These are phyloP conservation scores for Plectosphaerella cucumerina DNA, from an alignment of 2,329 filamentous ascomycete genomes.

Conservation along the genomic window DNA sequence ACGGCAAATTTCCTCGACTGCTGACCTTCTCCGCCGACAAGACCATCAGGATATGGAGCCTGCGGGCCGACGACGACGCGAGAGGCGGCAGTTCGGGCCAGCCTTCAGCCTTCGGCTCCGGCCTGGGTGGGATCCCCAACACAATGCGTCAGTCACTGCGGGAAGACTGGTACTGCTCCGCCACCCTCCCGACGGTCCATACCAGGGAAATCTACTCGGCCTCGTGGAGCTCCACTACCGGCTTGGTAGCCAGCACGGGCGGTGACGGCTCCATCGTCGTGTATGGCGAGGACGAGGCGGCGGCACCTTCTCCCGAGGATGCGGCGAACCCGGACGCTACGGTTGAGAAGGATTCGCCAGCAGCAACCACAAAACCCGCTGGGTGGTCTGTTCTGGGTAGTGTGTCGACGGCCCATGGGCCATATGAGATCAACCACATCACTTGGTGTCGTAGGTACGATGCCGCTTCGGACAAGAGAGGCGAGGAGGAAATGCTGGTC, in stretches of 20 bases:
- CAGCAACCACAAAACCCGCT: constrained; percentile 3
- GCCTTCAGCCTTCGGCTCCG: constrained; percentile 25
- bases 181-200: constrained; percentile 70
- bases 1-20: constrained; percentile 54
- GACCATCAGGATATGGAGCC: constrained; percentile 74
- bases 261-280: constrained; percentile 80
- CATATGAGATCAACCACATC: constrained; percentile 92
- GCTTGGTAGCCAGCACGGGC: constrained; percentile 80
- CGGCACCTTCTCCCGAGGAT: background rate
- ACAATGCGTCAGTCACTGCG: constrained; percentile 76
- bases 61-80: constrained; percentile 45
- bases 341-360: constrained; percentile 16
- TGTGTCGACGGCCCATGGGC: constrained; percentile 75
- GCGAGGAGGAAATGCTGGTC: constrained; percentile 76
- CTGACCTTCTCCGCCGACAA: constrained; percentile 83
- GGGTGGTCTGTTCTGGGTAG: constrained; percentile 70
- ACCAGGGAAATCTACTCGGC: constrained; percentile 80
- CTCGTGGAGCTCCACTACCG: constrained; percentile 74
- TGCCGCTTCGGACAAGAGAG: constrained; percentile 47
- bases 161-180: constrained; percentile 81
- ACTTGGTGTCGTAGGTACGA: constrained; percentile 82
- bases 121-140: constrained; percentile 69
- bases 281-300: constrained; percentile 58
- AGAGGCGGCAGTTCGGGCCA: background rate
- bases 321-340: constrained; percentile 7